phyloP scores from a whole-genome alignment of 2,329 filamentous ascomycete species.

The Volutella citrinella region DNA sequence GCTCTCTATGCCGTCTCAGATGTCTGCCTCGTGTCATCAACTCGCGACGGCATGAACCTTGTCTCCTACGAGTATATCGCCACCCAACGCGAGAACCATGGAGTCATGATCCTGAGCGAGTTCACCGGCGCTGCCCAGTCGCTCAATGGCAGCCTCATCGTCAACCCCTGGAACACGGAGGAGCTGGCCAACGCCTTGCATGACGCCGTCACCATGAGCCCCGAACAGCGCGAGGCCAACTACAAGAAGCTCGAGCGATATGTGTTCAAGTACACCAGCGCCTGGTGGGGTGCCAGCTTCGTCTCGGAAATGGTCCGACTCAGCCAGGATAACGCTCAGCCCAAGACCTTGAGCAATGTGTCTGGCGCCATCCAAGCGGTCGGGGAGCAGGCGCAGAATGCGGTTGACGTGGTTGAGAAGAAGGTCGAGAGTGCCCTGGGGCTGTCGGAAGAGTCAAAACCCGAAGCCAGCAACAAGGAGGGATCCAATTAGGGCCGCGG shows the following conservation, averaged over 20 bases:
- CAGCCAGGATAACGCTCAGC: conserved; percentile 34
- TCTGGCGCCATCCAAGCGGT: conserved; percentile 36
- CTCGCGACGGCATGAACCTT: conserved; percentile 98
- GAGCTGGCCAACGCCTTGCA: conserved; percentile 91
- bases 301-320: conserved; percentile 74
- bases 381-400: conserved; percentile 26
- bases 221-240: conserved; percentile 81
- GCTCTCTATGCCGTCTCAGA: conserved; percentile 91
- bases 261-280: conserved; percentile 95
- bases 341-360: conserved; percentile 40
- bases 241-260: conserved; percentile 92
- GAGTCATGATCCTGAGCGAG: conserved; percentile 91
- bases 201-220: conserved; percentile 93
- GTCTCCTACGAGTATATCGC: conserved; percentile 99
- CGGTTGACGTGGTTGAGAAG: conserved; percentile 18
- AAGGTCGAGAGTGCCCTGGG: conserved; percentile 14
- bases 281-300: conserved; percentile 95
- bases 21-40: conserved; percentile 88
- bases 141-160: conserved; percentile 86
- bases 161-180: conserved; percentile 98
- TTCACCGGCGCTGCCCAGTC: conserved; percentile 95
- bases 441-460: conserved; percentile 11
- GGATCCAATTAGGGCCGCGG: no score
- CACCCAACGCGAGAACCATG: conserved; percentile 84
- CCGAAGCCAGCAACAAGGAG: no score